Evolutionary conservation across 352 stramenopile genomes (phyloP), one percentile per base, ranked within the genome.

Genomic region (Pythium oligandrum): DNA sequence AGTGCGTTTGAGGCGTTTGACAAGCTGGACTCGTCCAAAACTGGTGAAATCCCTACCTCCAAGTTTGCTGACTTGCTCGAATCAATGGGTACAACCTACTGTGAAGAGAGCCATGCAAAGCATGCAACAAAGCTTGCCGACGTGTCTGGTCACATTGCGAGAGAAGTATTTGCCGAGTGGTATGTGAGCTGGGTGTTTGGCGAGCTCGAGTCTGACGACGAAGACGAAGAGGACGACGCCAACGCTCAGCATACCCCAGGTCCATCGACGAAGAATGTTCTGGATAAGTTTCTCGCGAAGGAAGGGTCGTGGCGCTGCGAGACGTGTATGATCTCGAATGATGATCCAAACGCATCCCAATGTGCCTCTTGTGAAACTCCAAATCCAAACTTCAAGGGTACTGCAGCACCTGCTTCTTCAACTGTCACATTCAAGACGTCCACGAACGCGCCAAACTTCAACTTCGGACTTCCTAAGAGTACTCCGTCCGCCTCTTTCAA

Each of bases 121-220:
- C 46, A 57, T 35, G 49, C 61, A 2, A 47, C 32, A 4, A 55
- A 42, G n/a, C 43, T 68, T 1, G 55, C 48, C 6, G 44, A 63
- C 40, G 34, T 7, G 0, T 44, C 53, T 17, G 61, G 61, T 3
- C 38, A 58, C 1, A 54, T 68, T 33, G n/a, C 12, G 2, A 55
- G 61, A 32, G 55, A 60, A 12, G 51, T 54, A 26, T 68, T 68
- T 51, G 56, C 64, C n/a, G 12, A 31, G n/a, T 68, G 61, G 61
- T 68, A 68, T 26, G 49, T 68, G 11, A 43, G 45, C 5, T 68
- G 61, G 61, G 44, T 68, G 4, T 61, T 68, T 44, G 56, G 44
- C 12, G 68, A 84, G 53, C 57, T 79, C 30, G 63, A 76, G 1
- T 85, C 83, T 42, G 60, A 83, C 5, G 64, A 64, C 42, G 40